Evolutionary conservation across 768 basidiomycete genomes (phyloP).

Genomic region (Russula foetens): DNA sequence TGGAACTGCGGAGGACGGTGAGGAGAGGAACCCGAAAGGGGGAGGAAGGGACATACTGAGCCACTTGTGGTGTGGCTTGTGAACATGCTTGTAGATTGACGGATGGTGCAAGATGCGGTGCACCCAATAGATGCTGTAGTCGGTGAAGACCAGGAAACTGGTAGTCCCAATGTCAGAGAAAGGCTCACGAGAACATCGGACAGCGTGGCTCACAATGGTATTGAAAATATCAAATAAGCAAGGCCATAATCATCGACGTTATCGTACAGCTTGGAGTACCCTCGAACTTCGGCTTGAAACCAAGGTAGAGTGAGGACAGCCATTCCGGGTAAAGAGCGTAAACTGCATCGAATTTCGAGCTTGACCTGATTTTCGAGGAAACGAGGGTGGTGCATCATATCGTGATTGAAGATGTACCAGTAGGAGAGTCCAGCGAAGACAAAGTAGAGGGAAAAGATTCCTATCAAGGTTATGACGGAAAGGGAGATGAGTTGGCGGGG

Average conservation of each 20-base stretch:
- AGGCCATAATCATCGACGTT: constrained; percentile 74
- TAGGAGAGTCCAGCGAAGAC: constrained; percentile 81
- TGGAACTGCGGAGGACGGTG: constrained; percentile 50
- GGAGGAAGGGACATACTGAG: constrained; percentile 52
- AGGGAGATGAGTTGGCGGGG: constrained; percentile 75
- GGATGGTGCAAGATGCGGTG: constrained; percentile 88
- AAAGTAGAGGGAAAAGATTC: constrained; percentile 84
- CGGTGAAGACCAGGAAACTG: constrained; percentile 81
- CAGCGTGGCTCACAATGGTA: constrained; percentile 48
- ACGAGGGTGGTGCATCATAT: constrained; percentile 91
- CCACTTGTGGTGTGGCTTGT: constrained; percentile 99
- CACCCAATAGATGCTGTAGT: constrained; percentile 95
- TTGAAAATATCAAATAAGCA: constrained; percentile 57
- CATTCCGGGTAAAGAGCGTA: constrained; percentile 79
- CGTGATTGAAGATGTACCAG: constrained; percentile 83
- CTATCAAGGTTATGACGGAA: constrained; percentile 60
- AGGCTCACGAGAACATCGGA: neutral
- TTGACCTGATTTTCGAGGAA: constrained; percentile 85
- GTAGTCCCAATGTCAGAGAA: constrained; percentile 14
- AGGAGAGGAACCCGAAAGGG: neutral
- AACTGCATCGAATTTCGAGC: constrained; percentile 65
- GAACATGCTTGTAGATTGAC: constrained; percentile 76
- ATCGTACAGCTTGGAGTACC: constrained; percentile 73
- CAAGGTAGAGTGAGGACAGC: constrained; percentile 81
- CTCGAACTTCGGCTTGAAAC: constrained; percentile 90